These are phyloP conservation scores for Cryptosporidium canis DNA, from an alignment of 169 alveolate species.

Conservation along the genomic window DNA sequence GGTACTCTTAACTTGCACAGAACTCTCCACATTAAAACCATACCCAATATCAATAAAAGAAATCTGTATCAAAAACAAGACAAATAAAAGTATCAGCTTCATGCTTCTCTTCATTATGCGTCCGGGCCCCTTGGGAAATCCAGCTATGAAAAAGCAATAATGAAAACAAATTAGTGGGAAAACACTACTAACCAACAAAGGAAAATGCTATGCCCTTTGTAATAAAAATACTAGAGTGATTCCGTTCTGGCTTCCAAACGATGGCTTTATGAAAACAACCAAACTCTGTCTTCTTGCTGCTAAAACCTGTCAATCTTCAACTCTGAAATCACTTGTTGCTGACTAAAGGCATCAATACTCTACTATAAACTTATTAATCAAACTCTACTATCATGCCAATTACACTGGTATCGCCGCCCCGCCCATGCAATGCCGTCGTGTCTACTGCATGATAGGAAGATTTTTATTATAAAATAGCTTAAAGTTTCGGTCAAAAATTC, in stretches of 20 bases:
- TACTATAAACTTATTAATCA: background rate
- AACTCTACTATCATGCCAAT: background rate
- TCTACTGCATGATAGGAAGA: slow-evolving; percentile 42
- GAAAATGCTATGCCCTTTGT: background rate
- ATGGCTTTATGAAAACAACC: too few species aligned
- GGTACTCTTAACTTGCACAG: background rate
- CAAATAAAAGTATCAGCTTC: background rate
- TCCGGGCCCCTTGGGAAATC: background rate
- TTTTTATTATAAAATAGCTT: slow-evolving; percentile 50
- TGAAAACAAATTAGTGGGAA: background rate
- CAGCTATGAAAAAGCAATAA: background rate
- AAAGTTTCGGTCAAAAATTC: background rate
- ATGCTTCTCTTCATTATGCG: background rate
- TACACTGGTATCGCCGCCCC: slow-evolving; percentile 16
- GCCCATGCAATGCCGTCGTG: slow-evolving; percentile 61
- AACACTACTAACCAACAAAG: background rate
- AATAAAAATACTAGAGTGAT: background rate
- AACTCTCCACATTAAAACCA: slow-evolving; percentile 49
- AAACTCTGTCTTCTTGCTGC: too few species aligned
- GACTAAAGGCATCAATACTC: background rate
- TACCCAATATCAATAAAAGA: slow-evolving; percentile 23
- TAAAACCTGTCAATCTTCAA: too few species aligned
- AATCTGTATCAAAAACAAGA: slow-evolving; percentile 7
- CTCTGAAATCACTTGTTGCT: too few species aligned
- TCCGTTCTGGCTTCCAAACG: background rate